Evolutionary conservation across 768 basidiomycete species (phyloP).

Genomic region (Suillus alpinus): DNA sequence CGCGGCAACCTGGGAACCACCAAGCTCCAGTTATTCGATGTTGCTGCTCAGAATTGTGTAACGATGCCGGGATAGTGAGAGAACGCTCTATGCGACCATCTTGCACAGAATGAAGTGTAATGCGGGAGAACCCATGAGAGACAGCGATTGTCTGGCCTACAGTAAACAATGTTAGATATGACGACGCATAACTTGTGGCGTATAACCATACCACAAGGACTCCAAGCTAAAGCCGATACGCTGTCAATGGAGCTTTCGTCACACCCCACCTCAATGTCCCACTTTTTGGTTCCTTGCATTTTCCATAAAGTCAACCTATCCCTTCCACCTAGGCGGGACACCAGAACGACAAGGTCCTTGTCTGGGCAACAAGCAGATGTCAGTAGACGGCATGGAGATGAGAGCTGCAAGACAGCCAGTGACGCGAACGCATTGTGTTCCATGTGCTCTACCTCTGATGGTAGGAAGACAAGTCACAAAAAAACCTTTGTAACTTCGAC

Average conservation of each 20-base stretch:
- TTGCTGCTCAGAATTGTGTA: slow-evolving; percentile 12
- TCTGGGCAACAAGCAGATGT: slow-evolving; percentile 77
- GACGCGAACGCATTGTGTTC: slow-evolving; percentile 48
- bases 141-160: slow-evolving; percentile 71
- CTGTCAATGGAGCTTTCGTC: slow-evolving; percentile 44
- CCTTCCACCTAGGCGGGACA: slow-evolving; percentile 63
- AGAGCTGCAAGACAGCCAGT: slow-evolving; percentile 55
- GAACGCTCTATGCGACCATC: slow-evolving; percentile 60
- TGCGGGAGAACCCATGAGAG: slow-evolving; percentile 61
- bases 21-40: slow-evolving; percentile 52
- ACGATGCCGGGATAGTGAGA: slow-evolving; percentile 35
- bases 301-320: slow-evolving; percentile 80
- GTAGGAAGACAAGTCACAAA: background rate
- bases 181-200: background rate
- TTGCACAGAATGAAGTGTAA: slow-evolving; percentile 76
- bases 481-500: background rate
- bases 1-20: slow-evolving; percentile 65
- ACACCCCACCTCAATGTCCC: slow-evolving; percentile 72
- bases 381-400: slow-evolving; percentile 56
- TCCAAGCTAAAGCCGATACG: slow-evolving; percentile 70
- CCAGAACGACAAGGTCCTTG: slow-evolving; percentile 72
- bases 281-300: slow-evolving; percentile 73
- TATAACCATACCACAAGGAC: slow-evolving; percentile 65
- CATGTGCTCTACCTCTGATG: slow-evolving; percentile 26
- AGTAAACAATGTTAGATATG: slow-evolving; percentile 7